A percentile compares a stretch with the other conserved stretches of the same genome.
phyloP scores from a whole-genome alignment of 495 filamentous ascomycete species.

The Pyronema domesticum region DNA sequence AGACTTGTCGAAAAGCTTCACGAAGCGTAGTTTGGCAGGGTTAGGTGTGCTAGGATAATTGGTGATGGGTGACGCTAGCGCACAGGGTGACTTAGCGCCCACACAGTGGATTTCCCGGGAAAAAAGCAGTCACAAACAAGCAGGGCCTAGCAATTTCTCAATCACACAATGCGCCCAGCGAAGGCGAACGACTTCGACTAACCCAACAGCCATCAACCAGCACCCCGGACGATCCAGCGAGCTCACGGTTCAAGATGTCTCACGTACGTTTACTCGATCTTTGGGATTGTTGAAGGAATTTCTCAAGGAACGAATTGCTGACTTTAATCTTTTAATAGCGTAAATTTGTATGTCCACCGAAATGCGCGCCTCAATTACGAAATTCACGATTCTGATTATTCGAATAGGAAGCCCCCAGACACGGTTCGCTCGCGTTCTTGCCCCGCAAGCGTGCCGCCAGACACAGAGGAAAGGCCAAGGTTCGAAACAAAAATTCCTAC shows the following conservation, averaged over 20 bases:
- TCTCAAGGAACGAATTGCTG: background rate
- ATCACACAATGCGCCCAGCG: background rate
- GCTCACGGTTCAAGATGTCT: constrained; percentile 20
- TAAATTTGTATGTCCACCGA: constrained; percentile 21
- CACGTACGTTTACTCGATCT: constrained; percentile 12
- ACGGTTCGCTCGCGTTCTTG: constrained; percentile 94
- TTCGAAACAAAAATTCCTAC: constrained; percentile 36
- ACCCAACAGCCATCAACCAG: background rate
- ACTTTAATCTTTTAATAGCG: constrained; percentile 16
- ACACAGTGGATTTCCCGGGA: too few species aligned
- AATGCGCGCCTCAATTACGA: background rate
- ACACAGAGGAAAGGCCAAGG: constrained; percentile 97
- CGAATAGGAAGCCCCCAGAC: constrained; percentile 61
- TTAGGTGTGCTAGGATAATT: too few species aligned
- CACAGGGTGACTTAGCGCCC: too few species aligned
- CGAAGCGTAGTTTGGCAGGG: too few species aligned
- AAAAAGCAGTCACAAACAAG: too few species aligned
- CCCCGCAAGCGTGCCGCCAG: constrained; percentile 92
- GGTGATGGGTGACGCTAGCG: too few species aligned
- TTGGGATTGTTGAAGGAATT: constrained; percentile 2
- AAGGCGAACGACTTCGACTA: background rate
- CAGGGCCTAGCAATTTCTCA: background rate
- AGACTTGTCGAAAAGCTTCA: too few species aligned
- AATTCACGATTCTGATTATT: constrained; percentile 1
- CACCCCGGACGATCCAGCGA: constrained; percentile 4